These are phyloP conservation scores for Talaromyces sp. DNA, from an alignment of 2,329 filamentous ascomycete species.

Conservation along the genomic window DNA sequence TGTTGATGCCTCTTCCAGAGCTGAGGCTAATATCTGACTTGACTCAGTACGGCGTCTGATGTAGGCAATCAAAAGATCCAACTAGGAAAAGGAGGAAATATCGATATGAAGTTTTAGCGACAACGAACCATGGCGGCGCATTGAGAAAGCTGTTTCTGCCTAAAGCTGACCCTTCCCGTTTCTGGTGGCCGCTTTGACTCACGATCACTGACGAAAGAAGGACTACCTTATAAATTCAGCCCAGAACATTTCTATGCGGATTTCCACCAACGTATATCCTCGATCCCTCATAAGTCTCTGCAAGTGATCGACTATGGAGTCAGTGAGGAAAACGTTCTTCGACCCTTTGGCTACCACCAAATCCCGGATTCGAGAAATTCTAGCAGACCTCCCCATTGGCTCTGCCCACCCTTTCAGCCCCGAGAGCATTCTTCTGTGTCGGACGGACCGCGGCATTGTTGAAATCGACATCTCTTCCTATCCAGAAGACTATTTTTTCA, in stretches of 20 bases:
- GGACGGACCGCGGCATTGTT: constrained; percentile 10
- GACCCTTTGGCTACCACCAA: constrained; percentile 14
- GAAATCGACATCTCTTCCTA: constrained; percentile 14
- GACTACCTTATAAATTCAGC: neutral
- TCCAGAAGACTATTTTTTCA: constrained; percentile 15
- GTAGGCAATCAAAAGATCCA: neutral
- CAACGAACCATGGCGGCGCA: neutral
- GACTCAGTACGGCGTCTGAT: neutral
- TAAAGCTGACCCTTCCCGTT: neutral
- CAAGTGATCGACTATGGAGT: neutral
- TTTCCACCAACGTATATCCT: neutral
- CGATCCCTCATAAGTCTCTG: neutral
- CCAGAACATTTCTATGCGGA: neutral
- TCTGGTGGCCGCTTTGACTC: neutral
- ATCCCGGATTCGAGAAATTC: constrained; percentile 8
- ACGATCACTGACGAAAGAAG: neutral
- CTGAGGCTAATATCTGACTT: too few relatives aligned
- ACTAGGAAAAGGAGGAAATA: too few relatives aligned
- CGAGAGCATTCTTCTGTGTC: constrained; percentile 14
- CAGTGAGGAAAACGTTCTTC: constrained; percentile 15
- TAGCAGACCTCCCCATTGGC: constrained; percentile 9
- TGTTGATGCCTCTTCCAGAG: neutral
- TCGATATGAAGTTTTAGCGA: too few relatives aligned
- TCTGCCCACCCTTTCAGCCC: constrained; percentile 15
- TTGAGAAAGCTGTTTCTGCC: neutral